phyloP scores from a whole-genome alignment of 805 yeast genomes.

The Yarrowia sp. region DNA sequence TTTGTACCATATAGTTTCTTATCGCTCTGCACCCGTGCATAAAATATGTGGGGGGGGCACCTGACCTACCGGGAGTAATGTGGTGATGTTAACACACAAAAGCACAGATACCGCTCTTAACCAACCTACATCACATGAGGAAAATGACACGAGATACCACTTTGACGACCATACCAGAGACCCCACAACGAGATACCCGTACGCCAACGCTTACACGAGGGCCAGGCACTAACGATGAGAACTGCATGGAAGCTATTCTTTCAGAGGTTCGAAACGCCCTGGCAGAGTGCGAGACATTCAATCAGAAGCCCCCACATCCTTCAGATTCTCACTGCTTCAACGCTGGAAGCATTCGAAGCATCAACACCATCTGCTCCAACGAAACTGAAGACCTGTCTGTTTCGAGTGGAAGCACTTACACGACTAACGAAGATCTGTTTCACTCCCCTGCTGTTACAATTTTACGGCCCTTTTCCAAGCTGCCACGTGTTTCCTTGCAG shows the following conservation, averaged over 20 bases:
- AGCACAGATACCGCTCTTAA: too few species aligned
- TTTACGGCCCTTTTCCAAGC: neutral
- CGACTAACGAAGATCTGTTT: neutral
- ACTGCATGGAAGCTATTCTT: neutral
- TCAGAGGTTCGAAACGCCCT: neutral
- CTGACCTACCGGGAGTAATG: too few species aligned
- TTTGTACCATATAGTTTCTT: too few species aligned
- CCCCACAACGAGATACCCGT: too few species aligned
- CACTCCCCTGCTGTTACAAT: neutral
- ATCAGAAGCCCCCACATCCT: neutral
- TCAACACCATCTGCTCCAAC: neutral
- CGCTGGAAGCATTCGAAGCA: conserved; percentile 1
- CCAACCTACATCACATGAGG: too few species aligned
- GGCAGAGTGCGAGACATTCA: neutral
- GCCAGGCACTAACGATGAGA: neutral
- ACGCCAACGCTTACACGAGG: too few species aligned
- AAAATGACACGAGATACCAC: too few species aligned
- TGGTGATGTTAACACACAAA: too few species aligned
- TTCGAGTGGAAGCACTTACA: neutral
- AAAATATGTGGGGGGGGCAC: too few species aligned
- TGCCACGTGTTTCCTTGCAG: neutral
- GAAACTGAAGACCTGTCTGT: neutral
- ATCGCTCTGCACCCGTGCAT: too few species aligned
- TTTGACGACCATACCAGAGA: too few species aligned
- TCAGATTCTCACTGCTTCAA: neutral